Percentiles rank a stretch among this genome's conserved stretches.
Evolutionary conservation across 2,329 filamentous ascomycete species (phyloP).

Genomic region (Pseudogymnoascus sp.): DNA sequence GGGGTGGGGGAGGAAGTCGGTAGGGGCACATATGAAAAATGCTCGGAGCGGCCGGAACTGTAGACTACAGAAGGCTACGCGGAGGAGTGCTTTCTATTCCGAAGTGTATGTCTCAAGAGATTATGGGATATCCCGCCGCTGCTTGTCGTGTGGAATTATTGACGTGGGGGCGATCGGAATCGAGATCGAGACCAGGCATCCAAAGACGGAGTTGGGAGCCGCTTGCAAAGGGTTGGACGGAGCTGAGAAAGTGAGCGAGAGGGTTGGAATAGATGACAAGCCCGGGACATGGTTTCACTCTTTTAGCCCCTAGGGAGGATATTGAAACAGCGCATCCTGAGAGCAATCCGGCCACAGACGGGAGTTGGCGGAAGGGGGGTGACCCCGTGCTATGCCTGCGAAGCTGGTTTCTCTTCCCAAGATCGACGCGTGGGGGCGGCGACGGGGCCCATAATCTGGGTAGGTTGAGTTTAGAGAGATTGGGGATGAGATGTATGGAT

Average conservation of each 20-base stretch:
- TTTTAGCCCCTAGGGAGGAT: background rate
- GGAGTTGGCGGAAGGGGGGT: background rate
- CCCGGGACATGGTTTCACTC: background rate
- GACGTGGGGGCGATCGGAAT: background rate
- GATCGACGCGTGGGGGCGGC: background rate
- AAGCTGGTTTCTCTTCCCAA: background rate
- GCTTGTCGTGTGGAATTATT: background rate
- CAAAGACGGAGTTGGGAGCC: background rate
- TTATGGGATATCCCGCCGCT: background rate
- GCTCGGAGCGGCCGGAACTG: background rate
- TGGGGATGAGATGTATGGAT: background rate
- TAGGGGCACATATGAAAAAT: background rate
- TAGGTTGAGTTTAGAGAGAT: background rate
- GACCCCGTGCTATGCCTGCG: background rate
- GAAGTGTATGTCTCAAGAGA: background rate
- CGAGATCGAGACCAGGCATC: background rate
- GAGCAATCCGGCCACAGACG: background rate
- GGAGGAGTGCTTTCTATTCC: background rate
- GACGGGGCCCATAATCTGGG: background rate
- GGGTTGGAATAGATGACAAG: background rate
- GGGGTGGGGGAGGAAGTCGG: background rate
- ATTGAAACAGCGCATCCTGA: background rate
- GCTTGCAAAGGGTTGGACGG: background rate
- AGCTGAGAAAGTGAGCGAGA: background rate
- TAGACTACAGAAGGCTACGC: background rate